Percentiles rank a stretch among this genome's conserved stretches.
Conservation (phyloP, 495 filamentous ascomycete genomes). For the Neurospora sp. region DNA sequence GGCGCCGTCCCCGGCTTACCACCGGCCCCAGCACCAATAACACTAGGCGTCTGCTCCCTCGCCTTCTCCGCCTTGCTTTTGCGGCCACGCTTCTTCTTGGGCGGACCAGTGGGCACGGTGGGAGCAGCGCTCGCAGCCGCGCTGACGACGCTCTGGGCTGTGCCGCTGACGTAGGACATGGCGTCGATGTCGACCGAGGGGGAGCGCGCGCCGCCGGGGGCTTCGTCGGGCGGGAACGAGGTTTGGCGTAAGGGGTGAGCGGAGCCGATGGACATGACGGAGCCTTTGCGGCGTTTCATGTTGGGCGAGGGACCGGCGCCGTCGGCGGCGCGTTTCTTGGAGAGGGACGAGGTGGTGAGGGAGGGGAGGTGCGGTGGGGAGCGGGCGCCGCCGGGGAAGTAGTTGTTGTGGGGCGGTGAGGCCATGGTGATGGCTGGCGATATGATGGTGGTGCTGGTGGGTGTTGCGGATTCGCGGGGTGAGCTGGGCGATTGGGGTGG, state of each 20-base stretch:
- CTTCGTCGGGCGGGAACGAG: constrained; percentile 63
- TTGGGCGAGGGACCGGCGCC: constrained; percentile 25
- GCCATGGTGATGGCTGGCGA: constrained; percentile 37
- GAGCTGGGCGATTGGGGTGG: neutral
- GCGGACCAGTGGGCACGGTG: constrained; percentile 7
- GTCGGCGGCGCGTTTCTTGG: constrained; percentile 50
- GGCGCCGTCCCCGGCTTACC: constrained; percentile 22
- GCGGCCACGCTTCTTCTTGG: constrained; percentile 51
- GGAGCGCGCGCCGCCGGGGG: constrained; percentile 41
- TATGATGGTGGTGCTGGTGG: neutral
- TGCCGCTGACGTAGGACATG: constrained; percentile 56
- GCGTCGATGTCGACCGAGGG: constrained; percentile 55
- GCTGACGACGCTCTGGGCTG: constrained; percentile 40
- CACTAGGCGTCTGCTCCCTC: constrained; percentile 39
- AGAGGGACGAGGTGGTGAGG: constrained; percentile 42
- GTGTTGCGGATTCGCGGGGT: neutral
- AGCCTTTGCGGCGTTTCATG: constrained; percentile 58
- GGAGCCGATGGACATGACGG: constrained; percentile 41
- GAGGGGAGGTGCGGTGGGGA: constrained; percentile 24
- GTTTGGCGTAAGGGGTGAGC: constrained; percentile 80
- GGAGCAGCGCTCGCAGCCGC: constrained; percentile 15
- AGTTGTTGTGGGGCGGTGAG: constrained; percentile 40
- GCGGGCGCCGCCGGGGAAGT: constrained; percentile 7
- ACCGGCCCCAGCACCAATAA: constrained; percentile 24
- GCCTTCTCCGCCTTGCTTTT: constrained; percentile 52